Percentiles rank a stretch among this genome's conserved stretches.
Evolutionary conservation across 2,329 filamentous ascomycete genomes (phyloP).

Genomic region (Trichoderma afroharzianum): DNA sequence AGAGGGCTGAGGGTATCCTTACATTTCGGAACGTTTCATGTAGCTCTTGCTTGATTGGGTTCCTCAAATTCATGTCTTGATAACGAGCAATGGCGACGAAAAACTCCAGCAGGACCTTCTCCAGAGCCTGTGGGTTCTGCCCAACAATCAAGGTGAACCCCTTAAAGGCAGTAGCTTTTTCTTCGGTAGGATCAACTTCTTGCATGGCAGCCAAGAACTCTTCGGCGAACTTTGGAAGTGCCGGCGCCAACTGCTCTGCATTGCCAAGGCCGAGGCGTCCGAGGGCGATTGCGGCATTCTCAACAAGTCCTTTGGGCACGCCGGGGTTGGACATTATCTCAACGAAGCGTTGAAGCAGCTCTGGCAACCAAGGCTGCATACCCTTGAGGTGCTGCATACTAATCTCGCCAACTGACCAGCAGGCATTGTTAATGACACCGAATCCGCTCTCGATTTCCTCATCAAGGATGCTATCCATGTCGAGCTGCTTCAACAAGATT

Average conservation of each 20-base stretch:
- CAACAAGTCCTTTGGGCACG: conserved; percentile 80
- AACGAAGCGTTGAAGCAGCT: conserved; percentile 72
- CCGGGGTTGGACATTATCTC: conserved; percentile 81
- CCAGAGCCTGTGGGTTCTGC: conserved; percentile 87
- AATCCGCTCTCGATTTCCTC: conserved; percentile 83
- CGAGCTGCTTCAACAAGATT: conserved; percentile 81
- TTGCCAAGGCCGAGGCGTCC: conserved; percentile 82
- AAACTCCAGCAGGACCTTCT: conserved; percentile 76
- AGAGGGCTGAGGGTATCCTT: conserved; percentile 29
- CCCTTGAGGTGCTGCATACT: conserved; percentile 71
- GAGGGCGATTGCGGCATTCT: conserved; percentile 92
- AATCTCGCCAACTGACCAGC: conserved; percentile 94
- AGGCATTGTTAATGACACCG: conserved; percentile 95
- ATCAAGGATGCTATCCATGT: conserved; percentile 70
- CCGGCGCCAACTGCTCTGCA: conserved; percentile 70
- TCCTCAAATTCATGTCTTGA: conserved; percentile 58
- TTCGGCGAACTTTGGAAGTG: conserved; percentile 74
- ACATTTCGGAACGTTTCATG: conserved; percentile 75
- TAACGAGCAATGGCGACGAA: conserved; percentile 82
- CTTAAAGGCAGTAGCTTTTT: conserved; percentile 90
- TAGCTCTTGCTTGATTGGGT: conserved; percentile 60
- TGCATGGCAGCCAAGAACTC: conserved; percentile 79
- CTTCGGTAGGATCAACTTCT: conserved; percentile 81
- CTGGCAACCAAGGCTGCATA: conserved; percentile 73
- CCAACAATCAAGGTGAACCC: conserved; percentile 84